These are phyloP conservation scores for Laetiporus sulphureus DNA, from an alignment of 1,284 basidiomycete species.

Conservation along the genomic window DNA sequence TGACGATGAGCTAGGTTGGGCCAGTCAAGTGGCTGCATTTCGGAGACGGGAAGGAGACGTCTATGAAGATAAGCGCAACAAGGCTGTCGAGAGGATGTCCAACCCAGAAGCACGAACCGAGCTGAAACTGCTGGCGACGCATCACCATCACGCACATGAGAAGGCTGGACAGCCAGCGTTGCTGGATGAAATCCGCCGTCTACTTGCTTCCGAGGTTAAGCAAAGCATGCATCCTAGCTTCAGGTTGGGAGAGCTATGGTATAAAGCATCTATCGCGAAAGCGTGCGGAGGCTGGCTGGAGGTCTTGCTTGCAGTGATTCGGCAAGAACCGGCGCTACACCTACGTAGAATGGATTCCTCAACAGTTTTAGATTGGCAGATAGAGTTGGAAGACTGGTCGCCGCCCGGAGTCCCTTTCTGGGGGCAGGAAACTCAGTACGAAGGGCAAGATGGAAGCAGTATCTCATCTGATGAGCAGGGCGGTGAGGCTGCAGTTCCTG, in stretches of 20 bases:
- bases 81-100: constrained; percentile 29
- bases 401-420: no score
- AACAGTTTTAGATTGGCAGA: constrained; percentile 12
- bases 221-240: constrained; percentile 43
- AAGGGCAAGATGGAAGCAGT: no score
- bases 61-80: constrained; percentile 27
- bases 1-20: constrained; percentile 56
- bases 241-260: constrained; percentile 66
- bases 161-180: constrained; percentile 35
- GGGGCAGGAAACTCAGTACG: neutral
- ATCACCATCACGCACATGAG: constrained; percentile 47
- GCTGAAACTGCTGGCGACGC: constrained; percentile 47
- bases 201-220: constrained; percentile 48
- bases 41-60: constrained; percentile 34
- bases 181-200: constrained; percentile 42
- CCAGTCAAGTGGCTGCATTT: constrained; percentile 73
- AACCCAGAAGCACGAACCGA: constrained; percentile 19
- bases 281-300: constrained; percentile 71
- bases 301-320: constrained; percentile 42
- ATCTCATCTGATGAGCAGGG: no score
- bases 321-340: constrained; percentile 28
- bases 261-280: constrained; percentile 44
- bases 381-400: constrained; percentile 21
- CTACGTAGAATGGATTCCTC: constrained; percentile 10
- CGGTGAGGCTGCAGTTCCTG: no score